These are phyloP conservation scores for Podaxis carcinomalis DNA, from an alignment of 768 basidiomycete genomes.

Conservation along the genomic window DNA sequence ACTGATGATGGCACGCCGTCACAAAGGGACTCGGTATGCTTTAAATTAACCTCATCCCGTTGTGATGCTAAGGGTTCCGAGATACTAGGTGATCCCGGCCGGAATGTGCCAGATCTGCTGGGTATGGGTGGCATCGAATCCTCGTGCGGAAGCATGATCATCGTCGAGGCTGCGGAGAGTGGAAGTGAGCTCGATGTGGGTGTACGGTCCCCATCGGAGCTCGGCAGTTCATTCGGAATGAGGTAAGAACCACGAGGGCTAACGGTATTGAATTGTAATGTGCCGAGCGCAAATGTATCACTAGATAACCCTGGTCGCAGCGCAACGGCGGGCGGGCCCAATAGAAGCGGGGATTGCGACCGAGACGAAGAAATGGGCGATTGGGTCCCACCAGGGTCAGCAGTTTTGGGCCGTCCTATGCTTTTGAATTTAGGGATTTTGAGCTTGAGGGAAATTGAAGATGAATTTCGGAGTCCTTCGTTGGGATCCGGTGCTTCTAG, in stretches of 20 bases:
- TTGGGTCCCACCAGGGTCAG: background rate
- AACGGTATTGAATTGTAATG: background rate
- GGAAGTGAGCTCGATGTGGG: background rate
- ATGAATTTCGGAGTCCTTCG: background rate
- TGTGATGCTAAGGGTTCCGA: background rate
- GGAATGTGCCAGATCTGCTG: background rate
- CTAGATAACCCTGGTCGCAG: background rate
- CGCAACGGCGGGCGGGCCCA: background rate
- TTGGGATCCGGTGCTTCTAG: background rate
- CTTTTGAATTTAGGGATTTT: slow-evolving; percentile 3
- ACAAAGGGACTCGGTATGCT: background rate
- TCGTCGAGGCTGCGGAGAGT: background rate
- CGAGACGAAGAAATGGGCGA: background rate
- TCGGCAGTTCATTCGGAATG: background rate
- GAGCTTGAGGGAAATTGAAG: slow-evolving; percentile 2
- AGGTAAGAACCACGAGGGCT: background rate
- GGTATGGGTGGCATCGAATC: background rate
- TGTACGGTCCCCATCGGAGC: background rate
- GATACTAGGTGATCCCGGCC: background rate
- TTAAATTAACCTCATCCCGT: background rate
- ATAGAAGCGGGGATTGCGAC: background rate
- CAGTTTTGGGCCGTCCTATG: background rate
- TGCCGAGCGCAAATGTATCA: background rate
- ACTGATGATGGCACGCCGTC: slow-evolving; percentile 4
- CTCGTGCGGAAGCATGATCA: background rate